Conservation (phyloP, 371 early-diverging fungal species). For the Rhizopus delemar region DNA sequence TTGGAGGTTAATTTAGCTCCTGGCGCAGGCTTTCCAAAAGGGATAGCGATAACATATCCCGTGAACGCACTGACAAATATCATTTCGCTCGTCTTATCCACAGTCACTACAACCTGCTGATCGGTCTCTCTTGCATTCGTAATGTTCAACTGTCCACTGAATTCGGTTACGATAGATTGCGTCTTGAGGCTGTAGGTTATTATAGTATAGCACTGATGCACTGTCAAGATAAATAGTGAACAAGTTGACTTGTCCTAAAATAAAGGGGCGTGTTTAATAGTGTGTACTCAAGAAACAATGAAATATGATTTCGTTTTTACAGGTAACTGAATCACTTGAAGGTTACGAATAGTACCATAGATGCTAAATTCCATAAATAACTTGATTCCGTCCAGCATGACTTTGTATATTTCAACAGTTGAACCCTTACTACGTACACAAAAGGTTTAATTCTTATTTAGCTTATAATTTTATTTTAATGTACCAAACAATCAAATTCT, state of each 20-base stretch:
- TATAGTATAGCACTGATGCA: slow-evolving; percentile 14
- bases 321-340: slow-evolving; percentile 50
- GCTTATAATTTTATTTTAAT: neutral
- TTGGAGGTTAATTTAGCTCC: neutral
- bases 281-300: neutral
- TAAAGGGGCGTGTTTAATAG: neutral
- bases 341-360: slow-evolving; percentile 60
- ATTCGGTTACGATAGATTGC: slow-evolving; percentile 9
- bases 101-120: slow-evolving; percentile 1
- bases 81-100: slow-evolving; percentile 7
- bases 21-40: neutral
- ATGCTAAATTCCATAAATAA: slow-evolving; percentile 57
- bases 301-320: slow-evolving; percentile 29
- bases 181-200: slow-evolving; percentile 1
- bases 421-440: slow-evolving; percentile 57
- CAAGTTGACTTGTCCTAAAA: slow-evolving; percentile 15
- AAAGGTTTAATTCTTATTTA: neutral
- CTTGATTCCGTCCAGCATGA: slow-evolving; percentile 47
- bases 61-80: slow-evolving; percentile 18
- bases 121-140: slow-evolving; percentile 6
- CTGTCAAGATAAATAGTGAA: slow-evolving; percentile 25
- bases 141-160: slow-evolving; percentile 10
- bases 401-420: slow-evolving; percentile 59
- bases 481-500: slow-evolving; percentile 66
- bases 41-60: slow-evolving; percentile 19